Evolutionary conservation across 768 basidiomycete genomes (phyloP).

Genomic region (Hygrophorus russula): DNA sequence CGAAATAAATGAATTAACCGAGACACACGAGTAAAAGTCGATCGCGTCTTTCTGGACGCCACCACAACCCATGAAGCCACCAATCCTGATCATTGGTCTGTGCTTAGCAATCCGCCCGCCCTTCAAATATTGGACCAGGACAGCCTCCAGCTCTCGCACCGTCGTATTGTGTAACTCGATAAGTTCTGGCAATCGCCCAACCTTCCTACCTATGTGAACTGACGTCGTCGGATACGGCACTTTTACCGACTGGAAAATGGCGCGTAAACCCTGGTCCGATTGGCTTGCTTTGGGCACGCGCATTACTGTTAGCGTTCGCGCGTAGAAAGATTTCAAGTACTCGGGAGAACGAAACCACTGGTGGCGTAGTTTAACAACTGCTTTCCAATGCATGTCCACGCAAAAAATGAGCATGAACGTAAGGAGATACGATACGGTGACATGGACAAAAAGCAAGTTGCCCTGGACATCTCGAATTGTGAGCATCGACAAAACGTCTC

Average conservation of each 20-base stretch:
- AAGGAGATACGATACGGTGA: constrained; percentile 74
- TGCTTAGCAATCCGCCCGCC: constrained; percentile 69
- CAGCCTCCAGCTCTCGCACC: constrained; percentile 85
- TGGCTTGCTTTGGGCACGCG: constrained; percentile 73
- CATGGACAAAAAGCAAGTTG: constrained; percentile 69
- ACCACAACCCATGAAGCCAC: constrained; percentile 74
- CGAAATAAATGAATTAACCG: neutral
- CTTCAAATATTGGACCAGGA: constrained; percentile 86
- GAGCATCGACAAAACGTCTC: constrained; percentile 65
- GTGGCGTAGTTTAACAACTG: constrained; percentile 69
- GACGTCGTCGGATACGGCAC: constrained; percentile 88
- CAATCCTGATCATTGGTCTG: constrained; percentile 70
- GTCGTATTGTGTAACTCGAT: constrained; percentile 88
- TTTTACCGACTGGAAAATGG: constrained; percentile 60
- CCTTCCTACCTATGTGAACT: constrained; percentile 79
- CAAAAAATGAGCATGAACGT: constrained; percentile 61
- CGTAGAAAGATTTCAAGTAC: constrained; percentile 85
- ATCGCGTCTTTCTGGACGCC: constrained; percentile 86
- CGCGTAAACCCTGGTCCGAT: constrained; percentile 73
- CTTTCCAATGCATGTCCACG: constrained; percentile 65
- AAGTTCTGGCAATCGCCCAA: constrained; percentile 81
- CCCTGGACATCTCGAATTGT: constrained; percentile 80
- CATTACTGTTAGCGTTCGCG: constrained; percentile 78
- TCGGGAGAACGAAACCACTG: constrained; percentile 87
- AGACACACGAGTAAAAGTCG: constrained; percentile 78